Evolutionary conservation across 139 green algal species (phyloP).

Genomic region (Chlamydomonas sphaeroides): DNA sequence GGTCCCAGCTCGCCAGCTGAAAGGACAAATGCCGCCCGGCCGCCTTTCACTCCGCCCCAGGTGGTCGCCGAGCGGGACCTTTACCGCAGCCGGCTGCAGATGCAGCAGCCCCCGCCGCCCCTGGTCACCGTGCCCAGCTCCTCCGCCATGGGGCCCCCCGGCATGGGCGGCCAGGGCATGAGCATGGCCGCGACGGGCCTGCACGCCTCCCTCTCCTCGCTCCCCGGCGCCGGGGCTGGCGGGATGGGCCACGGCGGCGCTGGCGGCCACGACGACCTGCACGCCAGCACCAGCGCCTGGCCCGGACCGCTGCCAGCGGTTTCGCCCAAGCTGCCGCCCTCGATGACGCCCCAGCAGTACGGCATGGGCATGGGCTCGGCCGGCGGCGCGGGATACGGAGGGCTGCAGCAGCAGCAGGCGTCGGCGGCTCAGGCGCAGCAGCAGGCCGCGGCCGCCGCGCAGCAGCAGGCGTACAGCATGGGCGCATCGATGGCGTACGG

Average conservation of each 20-base stretch:
- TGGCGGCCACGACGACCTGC: conserved; percentile 1
- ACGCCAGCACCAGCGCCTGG: conserved; percentile 11
- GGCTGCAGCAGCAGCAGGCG: background rate
- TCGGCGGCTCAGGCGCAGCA: background rate
- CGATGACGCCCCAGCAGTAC: background rate
- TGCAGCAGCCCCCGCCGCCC: conserved; percentile 11
- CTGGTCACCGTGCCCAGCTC: background rate
- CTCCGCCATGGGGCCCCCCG: background rate
- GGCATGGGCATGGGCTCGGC: conserved; percentile 4
- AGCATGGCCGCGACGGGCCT: too few relatives aligned
- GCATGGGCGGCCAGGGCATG: background rate
- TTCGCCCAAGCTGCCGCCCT: conserved; percentile 3
- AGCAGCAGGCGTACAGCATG: background rate
- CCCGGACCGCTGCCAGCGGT: background rate
- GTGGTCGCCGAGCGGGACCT: conserved; percentile 20
- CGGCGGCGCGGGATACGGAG: background rate
- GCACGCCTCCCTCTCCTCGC: too few relatives aligned
- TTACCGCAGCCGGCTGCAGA: conserved; percentile 10
- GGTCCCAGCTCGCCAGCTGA: too few relatives aligned
- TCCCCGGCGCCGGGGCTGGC: too few relatives aligned
- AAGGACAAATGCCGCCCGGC: too few relatives aligned
- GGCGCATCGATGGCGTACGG: background rate
- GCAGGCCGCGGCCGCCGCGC: background rate
- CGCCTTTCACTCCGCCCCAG: background rate
- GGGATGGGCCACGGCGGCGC: too few relatives aligned